phyloP scores from a whole-genome alignment of 805 yeast species.

The Millerozyma miso region DNA sequence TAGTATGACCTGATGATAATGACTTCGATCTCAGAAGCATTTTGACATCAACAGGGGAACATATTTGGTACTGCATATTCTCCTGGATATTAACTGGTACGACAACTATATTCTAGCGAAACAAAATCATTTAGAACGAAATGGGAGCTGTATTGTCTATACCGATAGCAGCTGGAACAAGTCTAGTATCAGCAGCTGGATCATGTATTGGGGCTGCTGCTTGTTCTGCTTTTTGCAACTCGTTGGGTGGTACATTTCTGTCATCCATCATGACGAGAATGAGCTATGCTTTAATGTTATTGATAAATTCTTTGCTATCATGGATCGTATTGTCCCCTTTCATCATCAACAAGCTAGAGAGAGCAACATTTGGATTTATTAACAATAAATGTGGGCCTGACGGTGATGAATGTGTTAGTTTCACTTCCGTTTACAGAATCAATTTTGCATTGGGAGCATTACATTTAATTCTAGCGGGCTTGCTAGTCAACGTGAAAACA shows the following conservation, averaged over 20 bases:
- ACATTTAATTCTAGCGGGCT: constrained; percentile 65
- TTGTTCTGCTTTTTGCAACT: constrained; percentile 54
- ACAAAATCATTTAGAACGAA: background rate
- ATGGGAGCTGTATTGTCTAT: constrained; percentile 73
- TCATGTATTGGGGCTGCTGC: constrained; percentile 81
- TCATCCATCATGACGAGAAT: constrained; percentile 82
- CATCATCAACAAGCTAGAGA: constrained; percentile 68
- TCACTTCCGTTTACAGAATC: constrained; percentile 89
- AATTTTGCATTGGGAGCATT: constrained; percentile 81
- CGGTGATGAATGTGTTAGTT: constrained; percentile 79
- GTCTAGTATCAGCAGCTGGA: constrained; percentile 35
- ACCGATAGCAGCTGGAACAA: constrained; percentile 59
- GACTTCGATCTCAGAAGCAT: too few relatives aligned
- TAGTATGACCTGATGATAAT: too few relatives aligned
- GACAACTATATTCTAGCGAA: background rate
- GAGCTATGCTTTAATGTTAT: constrained; percentile 74
- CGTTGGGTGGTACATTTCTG: constrained; percentile 56
- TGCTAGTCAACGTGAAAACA: constrained; percentile 71
- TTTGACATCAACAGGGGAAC: too few relatives aligned
- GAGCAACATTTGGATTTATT: constrained; percentile 63
- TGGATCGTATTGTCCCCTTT: constrained; percentile 91
- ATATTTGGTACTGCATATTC: too few relatives aligned
- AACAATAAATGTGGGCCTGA: constrained; percentile 65
- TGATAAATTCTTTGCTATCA: constrained; percentile 75
- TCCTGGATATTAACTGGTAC: too few relatives aligned